Conservation (phyloP, 2,329 filamentous ascomycete species). For the Helminthosporium solani region DNA sequence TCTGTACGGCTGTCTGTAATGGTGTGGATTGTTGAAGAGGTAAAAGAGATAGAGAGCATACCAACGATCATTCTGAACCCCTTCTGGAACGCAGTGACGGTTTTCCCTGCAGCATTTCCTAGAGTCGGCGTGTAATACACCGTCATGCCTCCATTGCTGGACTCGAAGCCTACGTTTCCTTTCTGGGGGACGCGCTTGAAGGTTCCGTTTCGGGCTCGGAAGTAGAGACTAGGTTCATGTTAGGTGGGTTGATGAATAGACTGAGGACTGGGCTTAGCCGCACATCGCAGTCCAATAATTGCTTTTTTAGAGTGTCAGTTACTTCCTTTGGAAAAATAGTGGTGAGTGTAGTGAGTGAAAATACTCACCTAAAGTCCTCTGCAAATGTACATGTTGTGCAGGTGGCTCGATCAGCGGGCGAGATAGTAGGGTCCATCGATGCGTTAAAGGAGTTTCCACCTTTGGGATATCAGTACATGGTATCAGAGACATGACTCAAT, state of each 20-base stretch:
- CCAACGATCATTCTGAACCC: slow-evolving; percentile 50
- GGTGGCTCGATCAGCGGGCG: slow-evolving; percentile 15
- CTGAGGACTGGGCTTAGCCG: no score
- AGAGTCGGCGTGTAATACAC: slow-evolving; percentile 39
- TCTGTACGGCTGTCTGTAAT: background rate
- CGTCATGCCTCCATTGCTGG: slow-evolving; percentile 37
- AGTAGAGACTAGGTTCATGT: no score
- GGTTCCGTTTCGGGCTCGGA: slow-evolving; percentile 31
- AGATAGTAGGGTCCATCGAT: slow-evolving; percentile 20
- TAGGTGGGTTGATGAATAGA: no score
- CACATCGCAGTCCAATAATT: slow-evolving; percentile 41
- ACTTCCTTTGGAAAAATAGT: background rate
- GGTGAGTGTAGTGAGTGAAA: background rate
- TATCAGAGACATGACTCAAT: background rate
- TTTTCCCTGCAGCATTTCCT: slow-evolving; percentile 18
- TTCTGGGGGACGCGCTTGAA: slow-evolving; percentile 38
- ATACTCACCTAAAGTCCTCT: slow-evolving; percentile 52
- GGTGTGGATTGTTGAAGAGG: background rate
- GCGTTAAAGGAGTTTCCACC: slow-evolving; percentile 23
- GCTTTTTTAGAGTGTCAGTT: slow-evolving; percentile 15
- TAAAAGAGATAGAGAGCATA: slow-evolving; percentile 1
- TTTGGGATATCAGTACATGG: background rate
- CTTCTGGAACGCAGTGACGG: slow-evolving; percentile 48
- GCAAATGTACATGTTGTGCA: slow-evolving; percentile 28
- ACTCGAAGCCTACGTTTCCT: slow-evolving; percentile 38